Evolutionary conservation across 1,284 basidiomycete genomes (phyloP), one percentile per base, ranked within the genome.

Genomic region (Wallemia ichthyophaga): DNA sequence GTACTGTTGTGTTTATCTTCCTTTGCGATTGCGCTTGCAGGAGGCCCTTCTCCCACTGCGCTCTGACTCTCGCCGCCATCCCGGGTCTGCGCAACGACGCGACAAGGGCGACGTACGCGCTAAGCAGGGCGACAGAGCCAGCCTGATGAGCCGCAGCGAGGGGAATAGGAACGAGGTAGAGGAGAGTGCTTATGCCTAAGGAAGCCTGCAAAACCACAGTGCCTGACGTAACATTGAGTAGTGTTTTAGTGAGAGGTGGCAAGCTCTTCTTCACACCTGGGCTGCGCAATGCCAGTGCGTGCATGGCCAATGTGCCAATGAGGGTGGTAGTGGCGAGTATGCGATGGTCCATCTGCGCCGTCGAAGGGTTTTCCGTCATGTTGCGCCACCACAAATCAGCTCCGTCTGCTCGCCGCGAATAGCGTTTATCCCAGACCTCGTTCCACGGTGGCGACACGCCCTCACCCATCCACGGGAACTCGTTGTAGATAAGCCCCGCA

Each of bases 381-480:
- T 96, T 98, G 61, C 91, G 75, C 83, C 87, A 86, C 80, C 83
- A 89, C 17, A 78, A 67, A 66, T 91, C 85, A 2, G 77, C 78
- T 63, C 76, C 73, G 67, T 86, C 83, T 0, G 70, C 65, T 33
- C 67, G 75, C 69, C 79, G 78, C 11, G 81, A 78, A 69, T 87
- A 94, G 28, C n/a, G 62, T 24, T 75, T 68, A 37, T 83, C 79
- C 67, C 94, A 78, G 24, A 99, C 76, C 69, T 98, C 94, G 28
- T 82, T 77, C 13, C 73, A 66, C 0, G 89, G 88, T 1, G 94
- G 94, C 1, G 79, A 77, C 27, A 95, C 69, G 7, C 80, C 77
- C 9, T 84, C 87, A 53, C 89, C 94, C 94, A 99, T 99, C 2
- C 82, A 73, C 0, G 94, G 94, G 73, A 95, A 99, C 69, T 96